phyloP scores from a whole-genome alignment of 495 filamentous ascomycete species.

The Neurospora sp. region DNA sequence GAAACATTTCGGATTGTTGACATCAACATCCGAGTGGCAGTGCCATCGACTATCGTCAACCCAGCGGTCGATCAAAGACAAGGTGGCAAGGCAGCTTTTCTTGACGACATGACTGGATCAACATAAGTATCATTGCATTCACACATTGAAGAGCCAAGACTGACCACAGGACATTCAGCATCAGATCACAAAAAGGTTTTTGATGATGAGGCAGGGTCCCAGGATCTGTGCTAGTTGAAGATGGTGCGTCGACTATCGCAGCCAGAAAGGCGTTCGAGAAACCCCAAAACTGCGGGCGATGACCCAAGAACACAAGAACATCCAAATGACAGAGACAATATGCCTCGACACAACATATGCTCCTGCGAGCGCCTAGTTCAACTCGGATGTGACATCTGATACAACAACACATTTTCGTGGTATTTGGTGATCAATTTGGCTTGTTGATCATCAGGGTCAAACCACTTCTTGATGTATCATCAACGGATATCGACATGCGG shows the following conservation, averaged over 20 bases:
- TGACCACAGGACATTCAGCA: background rate
- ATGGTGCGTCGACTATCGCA: background rate
- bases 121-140: background rate
- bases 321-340: background rate
- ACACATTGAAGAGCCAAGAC: background rate
- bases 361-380: background rate
- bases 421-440: background rate
- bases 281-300: background rate
- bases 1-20: background rate
- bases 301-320: background rate
- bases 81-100: background rate
- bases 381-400: background rate
- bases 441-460: background rate
- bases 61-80: background rate
- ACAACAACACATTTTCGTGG: background rate
- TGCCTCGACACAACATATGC: background rate
- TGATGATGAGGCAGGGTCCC: background rate
- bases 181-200: background rate
- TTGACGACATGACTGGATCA: background rate
- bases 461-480: background rate
- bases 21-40: background rate
- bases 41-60: background rate
- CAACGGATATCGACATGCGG: background rate
- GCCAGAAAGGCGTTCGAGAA: background rate
- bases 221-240: background rate